phyloP scores from a whole-genome alignment of 1,284 basidiomycete genomes.

The Trichosporon asahii region DNA sequence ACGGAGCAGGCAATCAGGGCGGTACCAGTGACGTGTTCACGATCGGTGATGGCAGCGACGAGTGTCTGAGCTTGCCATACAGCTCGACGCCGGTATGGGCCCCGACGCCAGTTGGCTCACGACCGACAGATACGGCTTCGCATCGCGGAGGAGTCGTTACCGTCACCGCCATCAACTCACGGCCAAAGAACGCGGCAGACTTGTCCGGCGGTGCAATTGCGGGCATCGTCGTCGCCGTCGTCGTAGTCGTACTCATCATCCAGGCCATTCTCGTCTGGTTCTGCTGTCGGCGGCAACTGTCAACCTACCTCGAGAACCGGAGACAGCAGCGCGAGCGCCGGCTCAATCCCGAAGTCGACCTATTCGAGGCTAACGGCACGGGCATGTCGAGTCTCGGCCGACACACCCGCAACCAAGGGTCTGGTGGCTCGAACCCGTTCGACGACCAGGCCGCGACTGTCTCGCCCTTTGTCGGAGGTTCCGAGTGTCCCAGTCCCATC shows the following conservation, averaged over 20 bases:
- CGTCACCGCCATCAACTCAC: constrained; percentile 35
- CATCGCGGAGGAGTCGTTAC: constrained; percentile 27
- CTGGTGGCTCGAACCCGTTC: constrained; percentile 5
- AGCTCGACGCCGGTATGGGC: constrained; percentile 31
- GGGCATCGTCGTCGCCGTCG: constrained; percentile 41
- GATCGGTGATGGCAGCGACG: constrained; percentile 23
- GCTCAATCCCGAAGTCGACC: constrained; percentile 33
- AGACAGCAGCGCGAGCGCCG: constrained; percentile 29
- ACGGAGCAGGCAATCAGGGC: constrained; percentile 28
- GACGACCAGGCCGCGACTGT: constrained; percentile 27
- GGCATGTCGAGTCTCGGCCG: neutral
- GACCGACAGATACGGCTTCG: constrained; percentile 16
- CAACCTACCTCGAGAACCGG: constrained; percentile 33
- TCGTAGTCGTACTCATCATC: constrained; percentile 33
- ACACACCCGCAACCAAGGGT: constrained; percentile 6
- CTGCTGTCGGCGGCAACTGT: constrained; percentile 42
- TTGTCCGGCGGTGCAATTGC: constrained; percentile 34
- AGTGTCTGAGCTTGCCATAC: constrained; percentile 37
- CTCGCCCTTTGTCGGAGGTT: constrained; percentile 37
- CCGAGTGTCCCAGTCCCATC: neutral
- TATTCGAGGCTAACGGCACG: constrained; percentile 20
- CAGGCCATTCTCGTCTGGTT: constrained; percentile 41
- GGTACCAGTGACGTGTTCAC: constrained; percentile 37
- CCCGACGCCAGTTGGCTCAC: constrained; percentile 14
- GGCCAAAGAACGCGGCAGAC: neutral